A percentile compares a stretch with the other conserved stretches of the same genome.
Conservation (phyloP, 345 rosid species). For the Xanthoceras sorbifolium region DNA sequence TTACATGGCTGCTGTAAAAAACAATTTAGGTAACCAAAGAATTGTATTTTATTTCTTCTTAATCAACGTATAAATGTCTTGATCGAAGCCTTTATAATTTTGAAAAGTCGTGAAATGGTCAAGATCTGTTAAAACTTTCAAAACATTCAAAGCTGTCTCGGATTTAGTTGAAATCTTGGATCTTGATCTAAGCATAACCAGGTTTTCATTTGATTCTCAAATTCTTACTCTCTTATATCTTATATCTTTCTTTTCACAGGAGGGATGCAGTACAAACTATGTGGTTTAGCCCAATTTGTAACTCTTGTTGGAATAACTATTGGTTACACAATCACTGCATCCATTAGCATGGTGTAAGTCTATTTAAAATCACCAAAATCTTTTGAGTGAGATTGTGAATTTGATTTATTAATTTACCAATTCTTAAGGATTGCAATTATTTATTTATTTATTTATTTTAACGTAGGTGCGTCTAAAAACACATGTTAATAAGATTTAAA, state of each 20-base stretch:
- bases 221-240: not conserved
- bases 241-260: constrained; percentile 31
- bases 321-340: constrained; percentile 91
- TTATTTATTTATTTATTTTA: not conserved
- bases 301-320: constrained; percentile 64
- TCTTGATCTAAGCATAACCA: not conserved
- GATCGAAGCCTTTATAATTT: too few species aligned
- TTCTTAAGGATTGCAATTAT: not conserved
- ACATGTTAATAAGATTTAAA: too few species aligned
- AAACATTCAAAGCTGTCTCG: too few species aligned
- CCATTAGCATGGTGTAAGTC: constrained; percentile 90
- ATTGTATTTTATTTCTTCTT: too few species aligned
- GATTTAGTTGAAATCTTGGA: too few species aligned
- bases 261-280: constrained; percentile 50
- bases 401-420: too few species aligned
- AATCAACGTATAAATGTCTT: too few species aligned
- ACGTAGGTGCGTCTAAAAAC: too few species aligned
- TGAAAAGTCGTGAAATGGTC: too few species aligned
- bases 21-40: constrained; percentile 45
- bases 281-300: constrained; percentile 75
- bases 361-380: not conserved
- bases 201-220: not conserved
- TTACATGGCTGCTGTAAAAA: constrained; percentile 16
- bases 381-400: not conserved
- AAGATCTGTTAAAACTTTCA: too few species aligned